Conservation (phyloP, 1,284 basidiomycete genomes). For the Sporisorium graminicola region DNA sequence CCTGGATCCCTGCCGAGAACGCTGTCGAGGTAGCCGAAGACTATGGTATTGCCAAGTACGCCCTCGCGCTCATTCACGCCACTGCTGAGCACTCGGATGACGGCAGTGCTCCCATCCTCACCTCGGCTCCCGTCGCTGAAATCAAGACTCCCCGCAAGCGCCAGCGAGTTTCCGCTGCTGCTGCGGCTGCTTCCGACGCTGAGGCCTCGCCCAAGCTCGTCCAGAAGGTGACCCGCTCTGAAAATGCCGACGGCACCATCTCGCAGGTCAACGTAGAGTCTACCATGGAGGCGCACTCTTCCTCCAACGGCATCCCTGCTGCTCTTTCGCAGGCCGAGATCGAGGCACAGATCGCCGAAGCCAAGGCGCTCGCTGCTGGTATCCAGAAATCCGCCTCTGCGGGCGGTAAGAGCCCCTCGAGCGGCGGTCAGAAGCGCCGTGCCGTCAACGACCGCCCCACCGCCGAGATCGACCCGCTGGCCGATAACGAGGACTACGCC, state of each 20-base stretch:
- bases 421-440: slow-evolving; percentile 55
- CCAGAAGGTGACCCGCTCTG: slow-evolving; percentile 38
- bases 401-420: slow-evolving; percentile 16
- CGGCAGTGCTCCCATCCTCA: slow-evolving; percentile 55
- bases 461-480: slow-evolving; percentile 38
- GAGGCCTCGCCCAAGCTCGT: slow-evolving; percentile 47
- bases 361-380: slow-evolving; percentile 61
- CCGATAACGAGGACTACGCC: slow-evolving; percentile 57
- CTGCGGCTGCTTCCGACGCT: slow-evolving; percentile 29
- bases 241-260: slow-evolving; percentile 40
- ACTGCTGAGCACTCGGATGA: slow-evolving; percentile 77
- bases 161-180: slow-evolving; percentile 38
- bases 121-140: slow-evolving; percentile 37
- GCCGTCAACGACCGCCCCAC: slow-evolving; percentile 60
- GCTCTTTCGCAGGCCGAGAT: slow-evolving; percentile 60
- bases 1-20: slow-evolving; percentile 83
- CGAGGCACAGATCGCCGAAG: slow-evolving; percentile 63
- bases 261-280: slow-evolving; percentile 49
- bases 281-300: slow-evolving; percentile 34
- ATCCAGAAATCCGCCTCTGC: slow-evolving; percentile 46
- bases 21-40: slow-evolving; percentile 77
- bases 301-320: slow-evolving; percentile 27
- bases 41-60: slow-evolving; percentile 77
- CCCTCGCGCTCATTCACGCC: slow-evolving; percentile 79
- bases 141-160: slow-evolving; percentile 51